Conservation (phyloP, 2,329 filamentous ascomycete species). For the Cladophialophora carrionii region DNA sequence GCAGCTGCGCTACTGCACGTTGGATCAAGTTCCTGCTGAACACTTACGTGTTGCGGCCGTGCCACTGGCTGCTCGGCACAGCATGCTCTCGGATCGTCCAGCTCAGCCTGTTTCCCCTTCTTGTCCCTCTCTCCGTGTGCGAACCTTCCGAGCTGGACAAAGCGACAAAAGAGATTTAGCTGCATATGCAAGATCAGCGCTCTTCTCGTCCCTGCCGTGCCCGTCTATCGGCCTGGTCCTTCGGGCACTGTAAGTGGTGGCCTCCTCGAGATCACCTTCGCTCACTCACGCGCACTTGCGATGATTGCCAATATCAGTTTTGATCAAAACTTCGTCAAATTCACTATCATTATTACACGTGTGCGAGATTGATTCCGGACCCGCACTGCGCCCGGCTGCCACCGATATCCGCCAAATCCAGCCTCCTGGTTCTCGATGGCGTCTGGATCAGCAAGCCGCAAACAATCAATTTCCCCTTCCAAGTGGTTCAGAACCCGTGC, state of each 20-base stretch:
- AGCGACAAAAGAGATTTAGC: conserved; percentile 24
- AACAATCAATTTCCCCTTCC: conserved; percentile 14
- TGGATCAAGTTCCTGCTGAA: conserved; percentile 14
- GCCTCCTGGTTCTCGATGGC: conserved; percentile 19
- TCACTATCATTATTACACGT: background rate
- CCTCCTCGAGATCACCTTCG: conserved; percentile 30
- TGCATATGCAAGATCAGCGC: conserved; percentile 36
- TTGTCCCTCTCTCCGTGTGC: conserved; percentile 1
- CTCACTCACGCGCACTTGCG: conserved; percentile 20
- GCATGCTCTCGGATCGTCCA: conserved; percentile 24
- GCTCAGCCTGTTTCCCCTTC: conserved; percentile 29
- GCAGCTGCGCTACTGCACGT: conserved; percentile 32
- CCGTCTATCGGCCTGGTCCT: conserved; percentile 14
- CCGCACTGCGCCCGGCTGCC: conserved; percentile 8
- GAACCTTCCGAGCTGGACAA: conserved; percentile 17
- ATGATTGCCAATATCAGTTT: conserved; percentile 32
- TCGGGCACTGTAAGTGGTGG: conserved; percentile 28
- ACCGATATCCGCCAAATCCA: conserved; percentile 15
- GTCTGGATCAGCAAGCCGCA: conserved; percentile 23
- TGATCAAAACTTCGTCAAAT: conserved; percentile 30
- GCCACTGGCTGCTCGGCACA: conserved; percentile 19
- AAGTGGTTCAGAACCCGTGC: conserved; percentile 9
- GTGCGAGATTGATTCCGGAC: conserved; percentile 21
- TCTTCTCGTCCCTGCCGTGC: conserved; percentile 4
- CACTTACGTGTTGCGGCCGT: conserved; percentile 14